Evolutionary conservation across 1,284 basidiomycete genomes (phyloP), one percentile per base, ranked within the genome.

Genomic region (Ceratobasidium papillatum): DNA sequence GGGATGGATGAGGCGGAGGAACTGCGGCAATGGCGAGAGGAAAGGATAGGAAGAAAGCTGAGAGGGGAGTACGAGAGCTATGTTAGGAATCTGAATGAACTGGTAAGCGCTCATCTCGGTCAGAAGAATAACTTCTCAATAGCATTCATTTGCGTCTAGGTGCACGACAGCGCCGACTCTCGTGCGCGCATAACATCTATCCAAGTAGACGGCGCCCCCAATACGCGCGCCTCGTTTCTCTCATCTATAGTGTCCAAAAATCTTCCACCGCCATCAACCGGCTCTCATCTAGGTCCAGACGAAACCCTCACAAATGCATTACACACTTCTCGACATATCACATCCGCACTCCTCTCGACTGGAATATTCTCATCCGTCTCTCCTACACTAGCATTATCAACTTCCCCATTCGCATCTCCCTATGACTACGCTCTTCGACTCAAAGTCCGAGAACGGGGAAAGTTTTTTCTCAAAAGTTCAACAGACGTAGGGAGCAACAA

Each of bases 401-500:
- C 85, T 25, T 87, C 89, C 65, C 82, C 85, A 0, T 83, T 89
- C 3, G 89, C 93, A 0, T 82, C 85, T 25, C 82, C 84, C 0
- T 87, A 90, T 43, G 94, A 95, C 78, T 72, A 89, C 99, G n/a
- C 95, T 98, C 80, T 81, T 99, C 49, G 88, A 98, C 0, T 88
- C 98, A 79, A 86, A 87, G 49, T 88, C 94, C 87, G 87, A 56
- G 96, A 98, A 81, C 89, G 89, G 65, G 90, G 94, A 0, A 84
- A 94, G 38, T 90, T 92, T 78, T 96, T 90, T 79, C 81, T 97
- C 27, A 95, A 94, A 79, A 95, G 91, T 0, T 89, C 93, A 1
- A 99, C 97, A 0, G 96, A 99, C 80, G 86, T 99, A 3, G 98
- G 68, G 51, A 61, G 98, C 9, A 95, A 98, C 74, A 93, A 93